Base-by-base conservation (phyloP, 192 early-diverging fungal genomes). In the Coemansia sp. region DNA sequence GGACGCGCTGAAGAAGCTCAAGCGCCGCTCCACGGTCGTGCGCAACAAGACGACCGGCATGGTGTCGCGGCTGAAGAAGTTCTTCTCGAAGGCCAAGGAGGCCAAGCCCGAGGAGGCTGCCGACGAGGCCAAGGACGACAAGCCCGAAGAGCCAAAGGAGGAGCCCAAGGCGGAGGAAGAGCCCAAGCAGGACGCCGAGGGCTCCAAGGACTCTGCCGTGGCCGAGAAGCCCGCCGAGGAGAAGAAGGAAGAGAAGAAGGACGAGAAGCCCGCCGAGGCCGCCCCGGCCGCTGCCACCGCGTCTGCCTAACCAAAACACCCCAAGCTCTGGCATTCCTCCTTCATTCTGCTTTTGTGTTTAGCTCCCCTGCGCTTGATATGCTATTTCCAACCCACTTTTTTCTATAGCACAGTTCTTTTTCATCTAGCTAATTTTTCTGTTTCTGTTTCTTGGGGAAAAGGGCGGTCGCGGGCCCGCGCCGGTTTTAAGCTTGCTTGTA, bases 11-110 rank as follows among this genome's bases (percentile, higher is more conserved):
- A 69, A 47, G 61, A 69, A 69, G 66, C 53, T 76, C 40, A 76
- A 76, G 73, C 73, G 73, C 51, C 61, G 66, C 66, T 58, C 56
- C 40, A 76, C 73, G 21, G 58, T 73, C 23, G 60, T 73, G 17
- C 59, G 50, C 62, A 59, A 43, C 66, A 76, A 68, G 66, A 66
- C 64, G 26, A 63, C 66, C 16, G 66, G 66, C 43, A 55, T 76
- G 14, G 51, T 76, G 60, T 69, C 66, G 41, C 46, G 58, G 55
- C 58, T 76, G 57, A 76, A 62, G 62, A 60, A 60, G 54, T 42
- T 65, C 41, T 62, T 76, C 26, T 46, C 73, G 21, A 64, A 54
- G 49, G 51, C 69, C 57, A 64, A 71, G 69, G 69, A 30, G 40
- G 62, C 51, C 20, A 51, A 60, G 52, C 11, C 51, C 15, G 58